These are phyloP conservation scores for Lactifluus subvellereus DNA, from an alignment of 768 basidiomycete genomes.

Conservation along the genomic window DNA sequence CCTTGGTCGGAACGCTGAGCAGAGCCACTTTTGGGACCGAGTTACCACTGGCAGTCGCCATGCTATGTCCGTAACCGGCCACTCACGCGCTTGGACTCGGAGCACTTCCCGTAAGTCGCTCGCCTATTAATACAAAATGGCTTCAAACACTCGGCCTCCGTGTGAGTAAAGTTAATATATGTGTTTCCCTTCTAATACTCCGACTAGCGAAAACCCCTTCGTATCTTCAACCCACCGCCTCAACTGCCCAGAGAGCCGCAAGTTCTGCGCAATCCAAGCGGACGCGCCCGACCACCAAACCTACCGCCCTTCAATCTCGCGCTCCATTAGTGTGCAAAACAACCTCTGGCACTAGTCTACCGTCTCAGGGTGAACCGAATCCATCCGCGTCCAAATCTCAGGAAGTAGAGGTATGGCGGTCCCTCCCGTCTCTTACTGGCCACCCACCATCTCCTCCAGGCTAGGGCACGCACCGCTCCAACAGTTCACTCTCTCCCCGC, in stretches of 20 bases:
- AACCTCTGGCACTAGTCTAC: not conserved
- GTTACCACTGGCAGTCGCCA: constrained; percentile 8
- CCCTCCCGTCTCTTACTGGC: not conserved
- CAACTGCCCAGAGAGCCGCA: constrained; percentile 18
- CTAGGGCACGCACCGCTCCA: not conserved
- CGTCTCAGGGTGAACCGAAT: not conserved
- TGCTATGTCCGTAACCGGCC: not conserved
- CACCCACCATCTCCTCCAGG: not conserved
- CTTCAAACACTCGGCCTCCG: not conserved
- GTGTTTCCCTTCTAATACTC: not conserved
- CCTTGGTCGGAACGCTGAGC: not conserved
- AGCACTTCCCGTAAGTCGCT: too few species aligned
- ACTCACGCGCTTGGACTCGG: not conserved
- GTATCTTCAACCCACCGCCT: constrained; percentile 25
- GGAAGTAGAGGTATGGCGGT: not conserved
- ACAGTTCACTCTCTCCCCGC: not conserved
- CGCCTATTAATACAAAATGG: not conserved
- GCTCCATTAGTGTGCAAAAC: not conserved
- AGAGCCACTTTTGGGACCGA: constrained; percentile 18
- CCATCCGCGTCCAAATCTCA: not conserved
- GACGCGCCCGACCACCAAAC: not conserved
- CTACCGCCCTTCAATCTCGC: not conserved
- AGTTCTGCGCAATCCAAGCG: constrained; percentile 11
- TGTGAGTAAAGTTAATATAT: not conserved
- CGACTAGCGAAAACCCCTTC: constrained; percentile 23